These are phyloP conservation scores for Crucihimalaya himalaica DNA, from an alignment of 345 rosid species.

Conservation along the genomic window DNA sequence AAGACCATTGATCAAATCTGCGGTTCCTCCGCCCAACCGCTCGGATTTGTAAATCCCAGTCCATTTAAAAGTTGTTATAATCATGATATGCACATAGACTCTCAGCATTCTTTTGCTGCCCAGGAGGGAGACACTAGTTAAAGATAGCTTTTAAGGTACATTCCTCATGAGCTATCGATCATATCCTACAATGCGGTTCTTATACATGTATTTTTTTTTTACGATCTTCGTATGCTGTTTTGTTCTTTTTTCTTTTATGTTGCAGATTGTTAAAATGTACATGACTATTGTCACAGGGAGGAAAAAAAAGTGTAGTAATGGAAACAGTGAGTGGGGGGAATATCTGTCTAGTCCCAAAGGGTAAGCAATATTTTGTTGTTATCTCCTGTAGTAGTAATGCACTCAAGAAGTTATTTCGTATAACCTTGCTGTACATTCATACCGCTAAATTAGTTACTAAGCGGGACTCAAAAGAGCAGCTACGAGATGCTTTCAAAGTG, in stretches of 20 bases:
- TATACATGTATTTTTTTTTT: background rate
- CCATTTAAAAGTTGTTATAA: constrained; percentile 28
- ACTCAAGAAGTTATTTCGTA: constrained; percentile 1
- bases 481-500: background rate
- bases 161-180: constrained; percentile 15
- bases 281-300: constrained; percentile 38
- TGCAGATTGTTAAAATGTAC: constrained; percentile 35
- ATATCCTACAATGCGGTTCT: background rate
- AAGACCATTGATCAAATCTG: constrained; percentile 68
- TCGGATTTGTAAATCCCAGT: constrained; percentile 48
- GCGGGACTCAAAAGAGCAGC: background rate
- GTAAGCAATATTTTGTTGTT: constrained; percentile 32
- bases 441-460: constrained; percentile 1
- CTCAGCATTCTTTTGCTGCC: constrained; percentile 58
- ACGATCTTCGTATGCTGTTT: background rate
- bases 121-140: constrained; percentile 46
- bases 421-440: constrained; percentile 23
- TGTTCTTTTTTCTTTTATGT: background rate
- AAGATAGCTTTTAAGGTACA: constrained; percentile 52
- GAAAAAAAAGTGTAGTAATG: constrained; percentile 19
- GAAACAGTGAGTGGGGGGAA: constrained; percentile 17
- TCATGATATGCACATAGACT: constrained; percentile 59
- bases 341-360: constrained; percentile 22
- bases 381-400: constrained; percentile 9
- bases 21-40: constrained; percentile 58